A percentile compares a stretch with the other conserved stretches of the same genome.
Evolutionary conservation across 106 monocot genomes (phyloP).

Genomic region (Acorus calamus): DNA sequence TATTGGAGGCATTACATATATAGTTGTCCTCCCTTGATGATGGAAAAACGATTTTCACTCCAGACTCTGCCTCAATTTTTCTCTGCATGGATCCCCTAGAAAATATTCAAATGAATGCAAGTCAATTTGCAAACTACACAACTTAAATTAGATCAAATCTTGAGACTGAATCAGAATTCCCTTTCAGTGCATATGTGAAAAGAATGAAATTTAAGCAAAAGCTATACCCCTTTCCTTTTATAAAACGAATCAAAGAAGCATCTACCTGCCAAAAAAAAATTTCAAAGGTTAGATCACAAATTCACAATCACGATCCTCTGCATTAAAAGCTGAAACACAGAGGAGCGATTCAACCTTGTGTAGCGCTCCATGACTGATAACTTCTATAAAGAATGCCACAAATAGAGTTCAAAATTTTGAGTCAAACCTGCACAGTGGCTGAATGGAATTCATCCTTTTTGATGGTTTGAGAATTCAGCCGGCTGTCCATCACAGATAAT

Average conservation of each 20-base stretch:
- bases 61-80: slow-evolving; percentile 51
- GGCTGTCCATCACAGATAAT: too few species aligned
- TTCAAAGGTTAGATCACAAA: neutral
- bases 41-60: slow-evolving; percentile 51
- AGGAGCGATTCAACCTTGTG: too few species aligned
- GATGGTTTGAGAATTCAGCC: too few species aligned
- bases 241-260: slow-evolving; percentile 50
- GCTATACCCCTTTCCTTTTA: slow-evolving; percentile 64
- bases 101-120: slow-evolving; percentile 1
- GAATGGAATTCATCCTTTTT: too few species aligned
- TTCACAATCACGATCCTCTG: too few species aligned
- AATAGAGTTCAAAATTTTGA: too few species aligned
- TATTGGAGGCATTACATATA: slow-evolving; percentile 29
- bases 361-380: too few species aligned
- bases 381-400: too few species aligned
- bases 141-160: neutral
- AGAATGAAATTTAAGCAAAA: neutral
- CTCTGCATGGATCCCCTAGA: slow-evolving; percentile 49
- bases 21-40: slow-evolving; percentile 36
- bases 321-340: too few species aligned
- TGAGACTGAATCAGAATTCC: too few species aligned
- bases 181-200: neutral
- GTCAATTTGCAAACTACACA: neutral
- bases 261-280: slow-evolving; percentile 41
- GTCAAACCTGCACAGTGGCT: too few species aligned